Evolutionary conservation across 2,329 filamentous ascomycete genomes (phyloP).

Genomic region (Claviceps sp.): DNA sequence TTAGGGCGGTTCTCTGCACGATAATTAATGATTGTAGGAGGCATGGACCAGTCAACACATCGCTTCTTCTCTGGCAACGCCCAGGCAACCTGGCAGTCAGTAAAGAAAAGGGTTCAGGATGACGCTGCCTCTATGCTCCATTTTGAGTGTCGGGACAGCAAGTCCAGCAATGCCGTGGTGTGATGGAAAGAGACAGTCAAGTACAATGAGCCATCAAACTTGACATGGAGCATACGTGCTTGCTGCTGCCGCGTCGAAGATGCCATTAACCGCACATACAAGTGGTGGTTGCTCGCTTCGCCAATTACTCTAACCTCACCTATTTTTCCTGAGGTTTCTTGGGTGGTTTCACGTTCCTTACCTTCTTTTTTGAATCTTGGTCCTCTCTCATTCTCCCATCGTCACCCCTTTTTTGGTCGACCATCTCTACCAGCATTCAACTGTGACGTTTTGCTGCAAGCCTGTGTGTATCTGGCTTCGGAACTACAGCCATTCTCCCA

Average conservation of each 20-base stretch:
- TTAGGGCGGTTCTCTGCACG: not conserved
- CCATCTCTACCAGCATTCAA: slow-evolving; percentile 7
- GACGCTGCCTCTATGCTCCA: not conserved
- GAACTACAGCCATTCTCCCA: slow-evolving; percentile 1
- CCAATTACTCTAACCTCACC: not conserved
- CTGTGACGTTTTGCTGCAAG: slow-evolving; percentile 3
- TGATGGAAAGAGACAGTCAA: not conserved
- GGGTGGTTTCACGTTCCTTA: not conserved
- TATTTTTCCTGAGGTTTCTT: not conserved
- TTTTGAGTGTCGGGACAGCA: not conserved
- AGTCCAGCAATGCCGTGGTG: not conserved
- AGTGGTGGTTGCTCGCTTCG: slow-evolving; percentile 4
- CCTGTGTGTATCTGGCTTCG: slow-evolving; percentile 2
- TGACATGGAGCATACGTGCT: not conserved
- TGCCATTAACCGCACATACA: not conserved
- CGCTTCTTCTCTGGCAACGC: not conserved
- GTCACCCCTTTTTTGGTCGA: slow-evolving; percentile 5
- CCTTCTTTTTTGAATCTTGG: not conserved
- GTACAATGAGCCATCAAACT: not conserved
- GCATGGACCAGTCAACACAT: not conserved
- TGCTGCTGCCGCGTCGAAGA: slow-evolving; percentile 2
- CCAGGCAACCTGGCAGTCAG: not conserved
- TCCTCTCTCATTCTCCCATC: slow-evolving; percentile 4
- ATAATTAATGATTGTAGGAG: not conserved
- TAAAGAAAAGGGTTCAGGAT: not conserved